Conservation (phyloP, 371 early-diverging fungal species). For the Lichtheimia hyalospora region DNA sequence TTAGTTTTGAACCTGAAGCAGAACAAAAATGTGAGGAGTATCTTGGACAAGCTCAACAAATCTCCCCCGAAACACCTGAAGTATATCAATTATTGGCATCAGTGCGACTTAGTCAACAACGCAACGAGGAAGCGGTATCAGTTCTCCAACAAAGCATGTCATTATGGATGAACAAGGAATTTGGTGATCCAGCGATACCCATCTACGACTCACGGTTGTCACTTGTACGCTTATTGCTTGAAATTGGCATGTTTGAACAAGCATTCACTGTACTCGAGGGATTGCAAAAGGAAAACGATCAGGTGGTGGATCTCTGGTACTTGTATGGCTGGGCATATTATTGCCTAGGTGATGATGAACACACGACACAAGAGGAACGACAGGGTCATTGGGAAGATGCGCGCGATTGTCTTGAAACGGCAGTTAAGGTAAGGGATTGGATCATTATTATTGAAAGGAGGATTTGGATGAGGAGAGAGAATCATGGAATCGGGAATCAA, state of each 20-base stretch:
- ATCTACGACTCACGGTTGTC: constrained; percentile 81
- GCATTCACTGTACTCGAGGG: constrained; percentile 82
- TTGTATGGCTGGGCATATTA: constrained; percentile 92
- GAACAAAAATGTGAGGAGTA: constrained; percentile 81
- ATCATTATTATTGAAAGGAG: neutral
- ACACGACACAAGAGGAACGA: constrained; percentile 49
- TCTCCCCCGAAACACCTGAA: constrained; percentile 79
- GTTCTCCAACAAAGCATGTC: constrained; percentile 67
- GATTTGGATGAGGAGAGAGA: neutral
- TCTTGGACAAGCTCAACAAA: constrained; percentile 63
- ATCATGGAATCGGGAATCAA: neutral
- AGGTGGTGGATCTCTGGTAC: constrained; percentile 91
- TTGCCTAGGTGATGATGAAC: constrained; percentile 71
- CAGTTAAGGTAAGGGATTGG: constrained; percentile 60
- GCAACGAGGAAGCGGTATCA: constrained; percentile 78
- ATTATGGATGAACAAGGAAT: constrained; percentile 74
- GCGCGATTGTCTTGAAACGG: constrained; percentile 73
- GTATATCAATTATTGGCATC: constrained; percentile 90
- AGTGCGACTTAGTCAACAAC: constrained; percentile 84
- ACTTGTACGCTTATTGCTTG: constrained; percentile 79
- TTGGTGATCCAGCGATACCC: constrained; percentile 64
- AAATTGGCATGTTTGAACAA: constrained; percentile 72
- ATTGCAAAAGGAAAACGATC: constrained; percentile 88
- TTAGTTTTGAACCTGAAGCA: constrained; percentile 88
- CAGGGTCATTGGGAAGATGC: constrained; percentile 67